Base-by-base conservation (phyloP, 805 yeast species). In the Metschnikowia chrysomelidarum region DNA sequence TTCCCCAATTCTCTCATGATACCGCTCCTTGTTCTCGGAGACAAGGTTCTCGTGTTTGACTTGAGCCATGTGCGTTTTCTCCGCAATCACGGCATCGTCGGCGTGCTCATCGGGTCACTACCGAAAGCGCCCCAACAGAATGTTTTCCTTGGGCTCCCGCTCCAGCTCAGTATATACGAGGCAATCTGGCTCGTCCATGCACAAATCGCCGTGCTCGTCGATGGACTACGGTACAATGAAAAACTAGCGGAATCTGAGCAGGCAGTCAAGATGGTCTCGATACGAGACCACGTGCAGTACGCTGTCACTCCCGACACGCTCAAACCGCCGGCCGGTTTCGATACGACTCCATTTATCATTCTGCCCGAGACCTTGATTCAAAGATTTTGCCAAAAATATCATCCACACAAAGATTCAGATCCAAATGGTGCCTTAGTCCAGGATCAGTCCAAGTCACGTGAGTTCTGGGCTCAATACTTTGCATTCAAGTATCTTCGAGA, bases 51-150 rank as follows among this genome's bases (percentile, higher is more conserved):
- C 21, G 64, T 88, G 5, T 88, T 82, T 51, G 72, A 75, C 38
- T 46, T 82, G 1, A 71, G 69, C 0, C 74, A 70, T 32, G 67
- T 85, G 32, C 70, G 71, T 46, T 36, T 36, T 15, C 65, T 88
- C 5, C 66, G 97, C 15, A 65, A 67, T 2, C 60, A 73, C 27
- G 86, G 87, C 10, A 71, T 93, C 1, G 69, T 79, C 15, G 98
- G 98, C 0, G 76, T 82, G 1, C 64, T 91, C 11, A 62, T 76
- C 0, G 98, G 98, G 0, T 84, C 96, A 0, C 62, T 93, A 19
- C 85, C 96, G 0, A 71, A 78, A 30, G 87, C 89, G n/a, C 93
- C 97, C 2, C 98, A 93, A 56, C 98, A 91, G 53, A 88, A 87
- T 51, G 68, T 80, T n/a, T 83, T 89, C 50, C 64, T 87, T 25